Evolutionary conservation across 2,329 filamentous ascomycete genomes (phyloP).

Genomic region (Triangularia verruculosa): DNA sequence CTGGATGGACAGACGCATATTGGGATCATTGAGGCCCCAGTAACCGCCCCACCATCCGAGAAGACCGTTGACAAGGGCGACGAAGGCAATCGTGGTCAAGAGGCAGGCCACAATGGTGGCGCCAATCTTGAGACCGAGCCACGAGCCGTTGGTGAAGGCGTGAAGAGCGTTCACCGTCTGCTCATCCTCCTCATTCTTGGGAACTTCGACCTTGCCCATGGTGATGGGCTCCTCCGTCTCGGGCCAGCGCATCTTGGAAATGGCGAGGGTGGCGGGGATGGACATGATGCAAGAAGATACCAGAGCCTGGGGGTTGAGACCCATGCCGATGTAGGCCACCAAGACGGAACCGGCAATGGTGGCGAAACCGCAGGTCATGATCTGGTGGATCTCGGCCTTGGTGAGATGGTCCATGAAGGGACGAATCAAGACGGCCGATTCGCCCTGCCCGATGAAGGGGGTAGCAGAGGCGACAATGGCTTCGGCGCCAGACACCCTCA

Average conservation of each 20-base stretch:
- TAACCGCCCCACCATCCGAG: conserved; percentile 83
- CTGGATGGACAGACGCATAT: conserved; percentile 59
- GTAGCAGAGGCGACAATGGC: conserved; percentile 92
- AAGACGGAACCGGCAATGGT: conserved; percentile 88
- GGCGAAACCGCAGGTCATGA: conserved; percentile 90
- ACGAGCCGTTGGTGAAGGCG: conserved; percentile 80
- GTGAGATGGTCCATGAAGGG: conserved; percentile 86
- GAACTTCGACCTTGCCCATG: conserved; percentile 74
- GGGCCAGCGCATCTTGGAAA: conserved; percentile 86
- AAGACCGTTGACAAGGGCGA: conserved; percentile 71
- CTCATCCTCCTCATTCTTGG: conserved; percentile 74
- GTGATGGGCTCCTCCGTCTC: conserved; percentile 85
- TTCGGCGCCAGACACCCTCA: conserved; percentile 84
- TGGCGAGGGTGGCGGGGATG: conserved; percentile 84
- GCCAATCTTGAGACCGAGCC: conserved; percentile 82
- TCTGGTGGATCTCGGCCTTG: conserved; percentile 82
- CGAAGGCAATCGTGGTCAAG: conserved; percentile 78
- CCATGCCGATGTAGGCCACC: conserved; percentile 80
- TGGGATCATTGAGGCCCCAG: conserved; percentile 66
- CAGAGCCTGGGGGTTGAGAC: conserved; percentile 78
- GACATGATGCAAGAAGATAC: conserved; percentile 95
- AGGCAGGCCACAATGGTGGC: conserved; percentile 77
- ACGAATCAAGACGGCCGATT: conserved; percentile 87
- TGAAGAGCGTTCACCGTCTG: conserved; percentile 77
- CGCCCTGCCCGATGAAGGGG: conserved; percentile 91